Evolutionary conservation across 805 yeast genomes (phyloP), one percentile per base, ranked within the genome.

Genomic region (Sungouiozyma ichnusensis): DNA sequence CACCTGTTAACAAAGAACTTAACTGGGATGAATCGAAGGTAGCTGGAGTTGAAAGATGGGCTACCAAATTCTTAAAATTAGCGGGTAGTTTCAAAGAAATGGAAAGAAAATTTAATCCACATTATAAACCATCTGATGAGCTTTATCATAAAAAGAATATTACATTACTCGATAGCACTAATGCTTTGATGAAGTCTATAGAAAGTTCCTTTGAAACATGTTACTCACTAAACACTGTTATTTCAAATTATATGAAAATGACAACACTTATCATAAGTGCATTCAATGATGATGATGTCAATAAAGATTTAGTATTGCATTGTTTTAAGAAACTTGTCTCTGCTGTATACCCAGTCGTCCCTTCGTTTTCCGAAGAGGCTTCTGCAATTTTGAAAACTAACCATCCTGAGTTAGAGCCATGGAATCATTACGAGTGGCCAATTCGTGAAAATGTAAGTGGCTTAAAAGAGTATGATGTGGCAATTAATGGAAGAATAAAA

Each of bases 1-100:
- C 97, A 0, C 95, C 97, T 3, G 74, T 90, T 4, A 65, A 73
- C 1, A 95, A 87, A 51, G 75, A 79, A 4, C 68, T 92, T 44
- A 78, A 79, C 50, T 92, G 98, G 98, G 94, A 90, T 53, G 95
- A 85, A 52, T 66, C 71, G 3, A 87, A 84, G 55, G 88, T 92
- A 47, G 77, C 74, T 20, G 98, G 98, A 3, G 72, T 84, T 32
- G 84, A 85, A 56, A 72, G 97, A 48, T 92, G 97, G 97, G 59
- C 92, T 36, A 68, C 69, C 33, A 76, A 77, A 47, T 75, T 85
- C 3, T 40, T 79, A 3, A 45, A 40, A 19, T 33, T 55, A 1
- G 33, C 53, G 16, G 39, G 43, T 1, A 41, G 31, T 3, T 27
- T 51, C 39, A 33, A 43, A 40, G 36, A 19, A 1, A 27, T 33